phyloP scores from a whole-genome alignment of 306 rosid species.

The Acacia crassicarpa region DNA sequence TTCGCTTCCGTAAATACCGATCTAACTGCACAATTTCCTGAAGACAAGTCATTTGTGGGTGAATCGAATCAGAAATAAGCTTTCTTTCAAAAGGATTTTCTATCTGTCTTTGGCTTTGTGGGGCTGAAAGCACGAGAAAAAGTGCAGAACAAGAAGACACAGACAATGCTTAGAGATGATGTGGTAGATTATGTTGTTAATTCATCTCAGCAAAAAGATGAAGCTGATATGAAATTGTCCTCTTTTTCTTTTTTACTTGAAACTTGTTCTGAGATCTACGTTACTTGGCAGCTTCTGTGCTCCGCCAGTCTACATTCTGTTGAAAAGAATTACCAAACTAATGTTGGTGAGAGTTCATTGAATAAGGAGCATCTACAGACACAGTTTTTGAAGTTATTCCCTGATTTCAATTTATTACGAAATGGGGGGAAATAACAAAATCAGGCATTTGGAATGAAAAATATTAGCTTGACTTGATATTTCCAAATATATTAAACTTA shows the following conservation, averaged over 20 bases:
- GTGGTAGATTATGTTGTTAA: neutral
- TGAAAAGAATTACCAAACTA: too few relatives aligned
- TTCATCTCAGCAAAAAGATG: neutral
- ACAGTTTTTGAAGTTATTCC: neutral
- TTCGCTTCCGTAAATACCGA: neutral
- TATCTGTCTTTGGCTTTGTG: constrained; percentile 1
- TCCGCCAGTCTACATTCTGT: neutral
- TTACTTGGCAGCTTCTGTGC: neutral
- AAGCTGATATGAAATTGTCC: neutral
- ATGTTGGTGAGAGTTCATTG: neutral
- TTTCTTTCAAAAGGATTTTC: neutral
- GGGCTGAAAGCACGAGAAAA: neutral
- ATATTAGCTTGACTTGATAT: too few relatives aligned
- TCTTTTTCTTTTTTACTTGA: neutral
- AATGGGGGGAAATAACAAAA: too few relatives aligned
- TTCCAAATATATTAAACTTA: too few relatives aligned
- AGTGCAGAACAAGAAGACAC: neutral
- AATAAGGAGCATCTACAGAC: neutral
- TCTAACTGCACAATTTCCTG: neutral
- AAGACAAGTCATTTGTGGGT: neutral
- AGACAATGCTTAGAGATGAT: neutral
- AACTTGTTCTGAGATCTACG: neutral
- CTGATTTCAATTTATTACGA: too few relatives aligned
- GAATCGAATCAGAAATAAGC: neutral
- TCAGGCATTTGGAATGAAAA: too few relatives aligned